These are phyloP conservation scores for Neonectria neomacrospora DNA, from an alignment of 2,329 filamentous ascomycete genomes.

Conservation along the genomic window DNA sequence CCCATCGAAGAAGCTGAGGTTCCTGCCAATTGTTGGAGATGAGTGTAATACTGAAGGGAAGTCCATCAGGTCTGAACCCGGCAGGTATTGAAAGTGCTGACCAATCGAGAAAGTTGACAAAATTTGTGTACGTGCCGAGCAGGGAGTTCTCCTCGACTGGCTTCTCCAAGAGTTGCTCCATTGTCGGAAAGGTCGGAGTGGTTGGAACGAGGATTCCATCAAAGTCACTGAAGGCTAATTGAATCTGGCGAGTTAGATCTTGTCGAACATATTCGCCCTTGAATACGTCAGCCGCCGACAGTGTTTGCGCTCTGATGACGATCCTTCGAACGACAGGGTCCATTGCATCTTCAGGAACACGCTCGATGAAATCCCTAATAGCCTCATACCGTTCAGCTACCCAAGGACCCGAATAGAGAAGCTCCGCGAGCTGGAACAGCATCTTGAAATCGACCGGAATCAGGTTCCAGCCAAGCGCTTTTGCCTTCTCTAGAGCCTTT, in stretches of 20 bases:
- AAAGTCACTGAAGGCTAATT: constrained; percentile 53
- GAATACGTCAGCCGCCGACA: constrained; percentile 60
- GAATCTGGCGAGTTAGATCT: constrained; percentile 54
- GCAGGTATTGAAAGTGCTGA: constrained; percentile 65
- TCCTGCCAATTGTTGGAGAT: constrained; percentile 52
- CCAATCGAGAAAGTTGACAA: constrained; percentile 70
- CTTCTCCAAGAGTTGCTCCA: constrained; percentile 61
- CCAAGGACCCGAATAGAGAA: constrained; percentile 68
- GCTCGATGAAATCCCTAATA: constrained; percentile 58
- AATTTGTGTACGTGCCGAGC: constrained; percentile 68
- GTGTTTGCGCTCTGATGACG: constrained; percentile 52
- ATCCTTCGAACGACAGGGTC: constrained; percentile 51
- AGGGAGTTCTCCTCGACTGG: constrained; percentile 65
- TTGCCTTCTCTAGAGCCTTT: constrained; percentile 52
- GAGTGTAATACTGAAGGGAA: constrained; percentile 54
- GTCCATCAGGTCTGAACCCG: constrained; percentile 50
- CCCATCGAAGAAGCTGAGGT: constrained; percentile 43
- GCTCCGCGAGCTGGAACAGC: constrained; percentile 62
- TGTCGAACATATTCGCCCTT: constrained; percentile 52
- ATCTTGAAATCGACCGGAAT: constrained; percentile 58
- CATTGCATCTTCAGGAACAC: constrained; percentile 43
- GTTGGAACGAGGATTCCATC: constrained; percentile 68
- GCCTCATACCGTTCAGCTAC: constrained; percentile 67
- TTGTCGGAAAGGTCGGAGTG: constrained; percentile 61
- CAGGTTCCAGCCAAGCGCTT: constrained; percentile 54